Evolutionary conservation across 208 protist genomes (phyloP).

Genomic region (Novymonas esmeraldas): DNA sequence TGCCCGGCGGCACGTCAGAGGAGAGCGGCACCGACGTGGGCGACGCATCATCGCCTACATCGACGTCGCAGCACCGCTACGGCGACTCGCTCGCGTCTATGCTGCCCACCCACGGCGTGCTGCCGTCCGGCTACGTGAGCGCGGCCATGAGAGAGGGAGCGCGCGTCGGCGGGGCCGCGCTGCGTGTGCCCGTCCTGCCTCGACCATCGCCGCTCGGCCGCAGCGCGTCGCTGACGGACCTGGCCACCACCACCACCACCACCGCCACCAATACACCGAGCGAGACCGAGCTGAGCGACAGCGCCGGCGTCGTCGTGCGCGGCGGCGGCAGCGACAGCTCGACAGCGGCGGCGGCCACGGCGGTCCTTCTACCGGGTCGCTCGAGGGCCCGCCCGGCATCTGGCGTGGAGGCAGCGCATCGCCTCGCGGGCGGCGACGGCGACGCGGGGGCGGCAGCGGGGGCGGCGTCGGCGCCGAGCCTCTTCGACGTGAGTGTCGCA

Average conservation of each 20-base stretch:
- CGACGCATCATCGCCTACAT: conserved; percentile 9
- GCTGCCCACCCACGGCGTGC: conserved; percentile 15
- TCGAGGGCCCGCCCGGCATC: too few relatives aligned
- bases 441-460: not conserved
- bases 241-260: not conserved
- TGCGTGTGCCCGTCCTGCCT: conserved; percentile 17
- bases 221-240: not conserved
- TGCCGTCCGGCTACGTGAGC: conserved; percentile 36
- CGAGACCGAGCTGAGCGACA: conserved; percentile 23
- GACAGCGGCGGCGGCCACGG: not conserved
- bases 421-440: too few relatives aligned
- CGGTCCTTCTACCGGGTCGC: too few relatives aligned
- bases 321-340: not conserved
- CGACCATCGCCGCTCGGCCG: conserved; percentile 5
- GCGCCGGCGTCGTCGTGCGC: not conserved
- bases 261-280: conserved; percentile 11
- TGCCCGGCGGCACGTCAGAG: conserved; percentile 36
- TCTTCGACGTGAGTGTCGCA: conserved; percentile 15
- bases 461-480: not conserved
- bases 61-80: not conserved
- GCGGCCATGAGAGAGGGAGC: conserved; percentile 24
- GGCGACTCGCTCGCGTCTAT: not conserved
- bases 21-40: conserved; percentile 44
- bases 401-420: too few relatives aligned
- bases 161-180: conserved; percentile 6